A percentile compares a stretch with the other conserved stretches of the same genome.
phyloP scores from a whole-genome alignment of 495 filamentous ascomycete genomes.

The Aspergillus heteromorphus region DNA sequence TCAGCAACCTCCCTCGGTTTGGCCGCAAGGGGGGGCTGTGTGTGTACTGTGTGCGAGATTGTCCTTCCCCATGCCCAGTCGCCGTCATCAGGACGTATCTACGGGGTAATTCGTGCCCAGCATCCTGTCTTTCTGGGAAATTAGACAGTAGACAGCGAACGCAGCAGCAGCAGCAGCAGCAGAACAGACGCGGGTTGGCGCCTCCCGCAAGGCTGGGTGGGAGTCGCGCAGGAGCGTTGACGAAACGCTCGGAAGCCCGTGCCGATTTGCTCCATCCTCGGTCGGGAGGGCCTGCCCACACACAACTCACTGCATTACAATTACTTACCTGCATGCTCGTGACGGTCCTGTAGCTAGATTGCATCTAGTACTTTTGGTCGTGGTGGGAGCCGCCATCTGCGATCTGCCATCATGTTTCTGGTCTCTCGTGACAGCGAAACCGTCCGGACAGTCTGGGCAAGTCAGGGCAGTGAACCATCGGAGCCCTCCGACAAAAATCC shows the following conservation, averaged over 20 bases:
- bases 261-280: background rate
- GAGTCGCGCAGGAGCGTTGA: background rate
- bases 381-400: background rate
- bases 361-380: background rate
- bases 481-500: background rate
- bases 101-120: no score
- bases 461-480: background rate
- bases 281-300: background rate
- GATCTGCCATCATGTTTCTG: background rate
- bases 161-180: background rate
- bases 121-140: no score
- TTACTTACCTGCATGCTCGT: background rate
- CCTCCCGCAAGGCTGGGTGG: background rate
- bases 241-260: conserved; percentile 1
- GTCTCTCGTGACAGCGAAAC: background rate
- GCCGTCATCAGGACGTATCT: background rate
- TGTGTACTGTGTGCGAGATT: background rate
- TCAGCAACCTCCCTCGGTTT: background rate
- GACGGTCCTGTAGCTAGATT: no score
- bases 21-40: conserved; percentile 1
- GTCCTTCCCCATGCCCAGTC: background rate
- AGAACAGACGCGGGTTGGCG: background rate
- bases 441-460: background rate
- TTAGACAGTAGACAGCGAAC: no score
- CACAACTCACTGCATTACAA: background rate